These are phyloP conservation scores for Triticum urartu DNA, from an alignment of 176 grass and related monocot species.

Conservation along the genomic window DNA sequence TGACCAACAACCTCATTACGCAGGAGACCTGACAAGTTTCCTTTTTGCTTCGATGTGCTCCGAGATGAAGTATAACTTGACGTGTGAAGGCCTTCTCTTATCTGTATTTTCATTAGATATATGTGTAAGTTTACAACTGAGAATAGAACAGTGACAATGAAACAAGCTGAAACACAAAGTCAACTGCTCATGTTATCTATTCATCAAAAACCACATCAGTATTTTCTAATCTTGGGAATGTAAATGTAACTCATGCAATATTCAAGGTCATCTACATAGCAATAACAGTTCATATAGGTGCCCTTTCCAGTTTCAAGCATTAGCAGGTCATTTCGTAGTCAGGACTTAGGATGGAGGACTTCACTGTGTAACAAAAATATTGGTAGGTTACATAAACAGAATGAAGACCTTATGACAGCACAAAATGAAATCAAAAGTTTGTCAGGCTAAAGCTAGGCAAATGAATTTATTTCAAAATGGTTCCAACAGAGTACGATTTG, in stretches of 20 bases:
- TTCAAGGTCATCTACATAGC: background rate
- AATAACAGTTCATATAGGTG: background rate
- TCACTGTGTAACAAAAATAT: background rate
- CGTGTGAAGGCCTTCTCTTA: constrained; percentile 16
- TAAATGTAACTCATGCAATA: background rate
- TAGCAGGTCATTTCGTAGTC: background rate
- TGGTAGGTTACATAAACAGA: constrained; percentile 5
- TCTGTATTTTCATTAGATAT: constrained; percentile 33
- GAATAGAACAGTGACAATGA: background rate
- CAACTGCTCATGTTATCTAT: constrained; percentile 5
- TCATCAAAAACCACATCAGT: background rate
- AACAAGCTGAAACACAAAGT: background rate
- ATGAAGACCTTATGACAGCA: background rate
- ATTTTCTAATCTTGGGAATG: background rate
- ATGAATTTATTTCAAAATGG: background rate
- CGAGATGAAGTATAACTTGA: constrained; percentile 30
- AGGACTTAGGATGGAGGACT: background rate
- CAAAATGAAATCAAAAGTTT: background rate
- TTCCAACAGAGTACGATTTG: background rate
- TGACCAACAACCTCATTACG: constrained; percentile 28
- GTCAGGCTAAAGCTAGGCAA: background rate
- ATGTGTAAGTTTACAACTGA: constrained; percentile 22
- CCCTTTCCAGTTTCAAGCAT: background rate
- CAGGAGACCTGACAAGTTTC: constrained; percentile 29
- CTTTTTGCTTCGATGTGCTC: constrained; percentile 51